Base-by-base conservation (phyloP, 768 basidiomycete species). In the Suillus hirtellus region DNA sequence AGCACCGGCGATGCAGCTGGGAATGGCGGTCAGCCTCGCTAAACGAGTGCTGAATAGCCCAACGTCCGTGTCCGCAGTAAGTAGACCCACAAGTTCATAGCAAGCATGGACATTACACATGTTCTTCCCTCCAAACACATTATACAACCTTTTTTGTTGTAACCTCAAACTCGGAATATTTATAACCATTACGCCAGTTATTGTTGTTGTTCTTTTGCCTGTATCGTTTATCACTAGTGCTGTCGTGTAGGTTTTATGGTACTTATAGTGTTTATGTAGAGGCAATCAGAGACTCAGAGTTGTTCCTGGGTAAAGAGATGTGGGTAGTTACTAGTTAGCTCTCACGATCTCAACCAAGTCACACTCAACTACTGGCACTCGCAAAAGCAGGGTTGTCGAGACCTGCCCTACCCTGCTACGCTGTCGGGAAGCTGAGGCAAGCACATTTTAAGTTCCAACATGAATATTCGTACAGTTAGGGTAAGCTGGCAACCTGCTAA, bases 401-500 rank as follows among this genome's bases (percentile, higher is more conserved):
- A 38, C 55, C 19, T 17, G 56, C 56, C 27, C 27, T 58, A 58
- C 21, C 40, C 56, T 58, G 49, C 53, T 34, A 54, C 54, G 15
- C 35, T 58, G 21, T 60, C 53, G 2, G 43, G 60, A 58, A 21
- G 50, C 27, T 40, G 50, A 55, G 52, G 15, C 44, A 11, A 60
- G 40, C 37, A 40, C 7, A 27, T 40, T 31, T 6, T 24, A 31
- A 27, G 27, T 27, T 64, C 49, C 17, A 55, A 40, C 40, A 75
- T 75, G 74, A 75, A 75, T 63, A 61, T 75, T 37, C 74, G 74
- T 7, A n/a, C 63, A 49, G 74, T 74, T 31, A 74, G 67, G 63
- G 74, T 75, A 64, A 61, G 55, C 50, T 59, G 19, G 63, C 31
- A 27, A 38, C 17, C 46, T 47, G 27, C 12, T 42, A 47, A 38